Conservation (phyloP, 176 grass and related monocot species). For the Cocos nucifera region DNA sequence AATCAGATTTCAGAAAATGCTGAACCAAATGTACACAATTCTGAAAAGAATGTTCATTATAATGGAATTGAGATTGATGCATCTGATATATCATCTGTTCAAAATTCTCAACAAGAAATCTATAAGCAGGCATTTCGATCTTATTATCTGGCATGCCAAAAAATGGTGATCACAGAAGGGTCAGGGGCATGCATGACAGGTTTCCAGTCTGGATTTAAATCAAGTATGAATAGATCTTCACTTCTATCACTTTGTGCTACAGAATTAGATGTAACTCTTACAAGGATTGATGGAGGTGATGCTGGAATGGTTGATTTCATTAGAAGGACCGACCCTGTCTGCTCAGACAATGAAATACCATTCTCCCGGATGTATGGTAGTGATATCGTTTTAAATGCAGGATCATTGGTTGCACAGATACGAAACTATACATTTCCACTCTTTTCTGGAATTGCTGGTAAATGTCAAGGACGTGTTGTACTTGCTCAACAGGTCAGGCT, state of each 20-base stretch:
- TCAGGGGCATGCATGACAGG: conserved; percentile 71
- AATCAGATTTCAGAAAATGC: conserved; percentile 29
- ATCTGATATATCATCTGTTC: conserved; percentile 26
- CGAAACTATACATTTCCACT: conserved; percentile 89
- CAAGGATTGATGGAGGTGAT: conserved; percentile 69
- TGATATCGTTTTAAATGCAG: conserved; percentile 74
- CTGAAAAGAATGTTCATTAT: conserved; percentile 39
- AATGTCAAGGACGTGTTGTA: conserved; percentile 87
- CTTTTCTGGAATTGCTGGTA: conserved; percentile 64
- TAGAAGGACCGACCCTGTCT: conserved; percentile 58
- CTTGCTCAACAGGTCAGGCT: conserved; percentile 84
- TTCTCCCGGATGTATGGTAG: conserved; percentile 93
- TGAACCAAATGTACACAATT: conserved; percentile 30
- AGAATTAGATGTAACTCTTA: conserved; percentile 82
- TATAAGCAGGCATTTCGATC: conserved; percentile 60
- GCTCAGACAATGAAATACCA: conserved; percentile 74
- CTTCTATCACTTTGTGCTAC: conserved; percentile 66
- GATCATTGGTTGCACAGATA: conserved; percentile 48
- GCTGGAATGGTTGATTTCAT: conserved; percentile 82
- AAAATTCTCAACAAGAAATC: conserved; percentile 66
- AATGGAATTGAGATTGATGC: conserved; percentile 38
- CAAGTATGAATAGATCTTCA: conserved; percentile 61
- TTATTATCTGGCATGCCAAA: conserved; percentile 78
- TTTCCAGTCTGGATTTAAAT: conserved; percentile 92
- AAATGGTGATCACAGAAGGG: conserved; percentile 63